Conservation (phyloP, 257 asterid species). For the Marsdenia floribunda region DNA sequence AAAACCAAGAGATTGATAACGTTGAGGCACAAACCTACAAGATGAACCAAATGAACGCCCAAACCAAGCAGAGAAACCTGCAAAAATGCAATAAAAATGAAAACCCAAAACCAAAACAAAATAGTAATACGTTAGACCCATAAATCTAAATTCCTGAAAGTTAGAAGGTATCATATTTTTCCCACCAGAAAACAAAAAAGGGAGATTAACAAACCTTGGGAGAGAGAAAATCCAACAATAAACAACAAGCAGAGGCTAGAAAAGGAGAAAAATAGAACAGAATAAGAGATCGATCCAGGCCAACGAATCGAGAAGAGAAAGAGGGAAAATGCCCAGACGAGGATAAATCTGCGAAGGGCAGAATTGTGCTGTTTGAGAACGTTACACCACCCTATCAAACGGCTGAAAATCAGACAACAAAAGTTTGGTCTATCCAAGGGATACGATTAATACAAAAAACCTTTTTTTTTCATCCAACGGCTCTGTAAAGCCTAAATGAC, state of each 20-base stretch:
- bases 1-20: neutral
- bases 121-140: neutral
- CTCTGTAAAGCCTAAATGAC: neutral
- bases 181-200: too few species aligned
- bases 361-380: neutral
- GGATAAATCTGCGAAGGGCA: neutral
- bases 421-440: neutral
- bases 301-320: neutral
- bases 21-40: neutral
- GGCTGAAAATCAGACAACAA: neutral
- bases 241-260: neutral
- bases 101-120: neutral
- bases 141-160: neutral
- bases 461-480: neutral
- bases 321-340: neutral
- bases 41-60: neutral
- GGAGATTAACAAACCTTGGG: neutral
- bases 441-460: neutral
- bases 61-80: neutral
- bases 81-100: neutral
- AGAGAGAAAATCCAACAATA: neutral
- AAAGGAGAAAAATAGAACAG: neutral
- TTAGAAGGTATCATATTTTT: neutral
- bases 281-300: slow-evolving; percentile 2
- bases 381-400: neutral